Evolutionary conservation across 805 yeast species (phyloP), one percentile per base, ranked within the genome.

Genomic region (Cyberlindnera galapagoensis): DNA sequence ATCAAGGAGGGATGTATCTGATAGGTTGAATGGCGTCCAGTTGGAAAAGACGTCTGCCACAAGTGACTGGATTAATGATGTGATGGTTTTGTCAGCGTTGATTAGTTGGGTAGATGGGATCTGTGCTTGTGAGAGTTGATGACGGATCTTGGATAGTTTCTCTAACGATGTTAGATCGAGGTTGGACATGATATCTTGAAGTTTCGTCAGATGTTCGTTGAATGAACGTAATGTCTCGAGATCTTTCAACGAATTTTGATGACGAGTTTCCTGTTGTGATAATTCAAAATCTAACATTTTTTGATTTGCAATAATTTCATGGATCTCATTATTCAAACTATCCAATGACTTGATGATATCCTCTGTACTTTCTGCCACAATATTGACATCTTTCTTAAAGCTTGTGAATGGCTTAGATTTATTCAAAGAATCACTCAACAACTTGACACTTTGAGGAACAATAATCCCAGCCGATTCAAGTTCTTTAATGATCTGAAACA

Each of bases 21-120:
- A 52, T 7, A 66, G 43, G 10, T 54, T 47, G 4, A 52, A 39
- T 0, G 69, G 65, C 24, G 58, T 49, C 72, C 76, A 71, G 3
- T 35, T 5, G 2, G 40, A 43, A 16, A 67, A 39, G 6, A 42
- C 19, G 4, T 24, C 9, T 2, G 22, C 10, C 14, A 52, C 33
- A 4, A 36, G n/a, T 2, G 59, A 53, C 11, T 38, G n/a, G n/a
- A n/a, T n/a, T n/a, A n/a, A n/a, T n/a, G n/a, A n/a, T n/a, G n/a
- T n/a, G n/a, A n/a, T n/a, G n/a, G n/a, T n/a, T n/a, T n/a, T n/a
- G n/a, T n/a, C n/a, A n/a, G n/a, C n/a, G n/a, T n/a, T n/a, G n/a
- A n/a, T n/a, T n/a, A n/a, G n/a, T n/a, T n/a, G n/a, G n/a, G n/a
- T n/a, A n/a, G n/a, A n/a, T n/a, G n/a, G n/a, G n/a, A n/a, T n/a